Conservation (phyloP, 176 grass and related monocot species). For the Panicum miliaceum region DNA sequence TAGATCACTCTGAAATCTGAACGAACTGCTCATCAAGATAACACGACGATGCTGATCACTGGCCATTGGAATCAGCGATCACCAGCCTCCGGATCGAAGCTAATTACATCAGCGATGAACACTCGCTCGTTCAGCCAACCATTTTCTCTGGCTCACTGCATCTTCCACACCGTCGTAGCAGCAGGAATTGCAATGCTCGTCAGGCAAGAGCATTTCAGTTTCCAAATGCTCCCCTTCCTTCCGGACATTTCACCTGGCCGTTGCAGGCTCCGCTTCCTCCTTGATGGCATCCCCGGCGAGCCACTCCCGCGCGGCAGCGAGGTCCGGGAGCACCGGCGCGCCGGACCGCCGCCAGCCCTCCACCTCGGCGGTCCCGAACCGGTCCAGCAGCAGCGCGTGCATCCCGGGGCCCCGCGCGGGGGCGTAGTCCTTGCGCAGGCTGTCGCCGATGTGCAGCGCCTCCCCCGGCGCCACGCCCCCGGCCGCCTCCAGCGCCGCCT, state of each 20-base stretch:
- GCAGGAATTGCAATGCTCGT: background rate
- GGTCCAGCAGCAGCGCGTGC: constrained; percentile 76
- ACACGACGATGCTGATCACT: background rate
- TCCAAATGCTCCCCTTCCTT: background rate
- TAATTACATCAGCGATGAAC: background rate
- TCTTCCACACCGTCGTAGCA: background rate
- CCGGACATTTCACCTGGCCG: background rate
- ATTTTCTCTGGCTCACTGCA: background rate
- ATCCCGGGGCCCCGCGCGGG: constrained; percentile 69
- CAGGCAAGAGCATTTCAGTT: background rate
- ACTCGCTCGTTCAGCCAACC: background rate
- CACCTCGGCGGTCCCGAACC: constrained; percentile 72
- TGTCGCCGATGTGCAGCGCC: constrained; percentile 82
- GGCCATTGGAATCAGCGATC: background rate
- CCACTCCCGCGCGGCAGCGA: constrained; percentile 67
- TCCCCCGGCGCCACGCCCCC: constrained; percentile 59
- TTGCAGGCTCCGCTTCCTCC: background rate
- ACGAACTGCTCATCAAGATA: background rate
- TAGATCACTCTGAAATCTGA: background rate
- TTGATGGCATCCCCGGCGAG: constrained; percentile 32
- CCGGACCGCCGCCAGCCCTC: constrained; percentile 63
- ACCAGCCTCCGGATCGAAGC: background rate
- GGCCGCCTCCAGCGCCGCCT: constrained; percentile 69
- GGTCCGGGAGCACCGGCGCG: constrained; percentile 72
- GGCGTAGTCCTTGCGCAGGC: constrained; percentile 79